Evolutionary conservation across 2,329 filamentous ascomycete genomes (phyloP).

Genomic region (Onygenales sp.): DNA sequence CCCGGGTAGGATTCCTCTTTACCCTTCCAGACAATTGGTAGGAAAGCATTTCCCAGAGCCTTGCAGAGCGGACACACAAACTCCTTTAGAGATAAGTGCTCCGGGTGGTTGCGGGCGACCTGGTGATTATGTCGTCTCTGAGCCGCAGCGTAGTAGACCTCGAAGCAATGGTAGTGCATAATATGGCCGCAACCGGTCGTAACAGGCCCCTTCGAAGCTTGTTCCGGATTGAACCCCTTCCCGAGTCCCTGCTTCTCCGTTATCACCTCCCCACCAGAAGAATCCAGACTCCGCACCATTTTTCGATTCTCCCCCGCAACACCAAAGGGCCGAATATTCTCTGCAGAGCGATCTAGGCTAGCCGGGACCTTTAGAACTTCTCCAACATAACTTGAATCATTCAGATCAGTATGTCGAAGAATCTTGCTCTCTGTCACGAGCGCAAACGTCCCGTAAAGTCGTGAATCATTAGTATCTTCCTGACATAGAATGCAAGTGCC

Average conservation of each 20-base stretch:
- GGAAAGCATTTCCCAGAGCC: constrained; percentile 85
- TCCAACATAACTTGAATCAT: constrained; percentile 71
- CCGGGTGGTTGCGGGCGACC: constrained; percentile 88
- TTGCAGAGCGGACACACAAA: constrained; percentile 97
- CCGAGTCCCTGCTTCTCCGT: constrained; percentile 75
- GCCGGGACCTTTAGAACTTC: constrained; percentile 71
- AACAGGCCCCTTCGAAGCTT: constrained; percentile 64
- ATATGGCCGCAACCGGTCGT: constrained; percentile 92
- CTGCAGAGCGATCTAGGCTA: constrained; percentile 77
- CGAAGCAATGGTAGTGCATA: constrained; percentile 96
- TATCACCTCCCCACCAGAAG: constrained; percentile 59
- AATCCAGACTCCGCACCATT: constrained; percentile 64
- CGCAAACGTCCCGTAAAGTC: constrained; percentile 87
- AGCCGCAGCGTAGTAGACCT: constrained; percentile 79
- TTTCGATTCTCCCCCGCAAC: constrained; percentile 79
- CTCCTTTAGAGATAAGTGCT: constrained; percentile 67
- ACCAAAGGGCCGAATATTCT: constrained; percentile 77
- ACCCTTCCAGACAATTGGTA: constrained; percentile 92
- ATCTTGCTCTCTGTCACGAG: constrained; percentile 80
- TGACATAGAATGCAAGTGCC: constrained; percentile 95
- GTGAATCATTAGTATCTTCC: constrained; percentile 83
- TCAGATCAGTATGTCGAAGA: constrained; percentile 73
- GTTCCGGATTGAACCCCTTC: constrained; percentile 70
- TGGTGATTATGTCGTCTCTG: constrained; percentile 78
- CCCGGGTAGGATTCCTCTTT: constrained; percentile 77